phyloP scores from a whole-genome alignment of 2,329 filamentous ascomycete genomes.

The Stachybotrys echinatus region DNA sequence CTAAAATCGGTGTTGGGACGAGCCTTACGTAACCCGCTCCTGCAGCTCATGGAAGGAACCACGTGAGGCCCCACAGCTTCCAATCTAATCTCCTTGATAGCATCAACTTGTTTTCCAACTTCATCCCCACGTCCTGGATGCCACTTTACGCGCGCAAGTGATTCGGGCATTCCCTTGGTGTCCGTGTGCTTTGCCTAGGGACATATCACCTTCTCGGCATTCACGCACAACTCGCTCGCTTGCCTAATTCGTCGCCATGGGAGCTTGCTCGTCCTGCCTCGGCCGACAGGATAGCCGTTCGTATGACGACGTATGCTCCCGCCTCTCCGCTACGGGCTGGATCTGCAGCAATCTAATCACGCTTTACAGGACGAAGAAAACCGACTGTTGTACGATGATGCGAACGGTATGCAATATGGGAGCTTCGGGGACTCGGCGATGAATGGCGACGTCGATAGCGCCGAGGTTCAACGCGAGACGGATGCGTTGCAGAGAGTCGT shows the following conservation, averaged over 20 bases:
- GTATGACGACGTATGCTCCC: slow-evolving; percentile 47
- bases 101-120: slow-evolving; percentile 1
- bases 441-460: slow-evolving; percentile 51
- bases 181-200: background rate
- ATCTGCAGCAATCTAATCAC: slow-evolving; percentile 5
- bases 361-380: slow-evolving; percentile 48
- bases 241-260: slow-evolving; percentile 37
- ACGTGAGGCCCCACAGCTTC: background rate
- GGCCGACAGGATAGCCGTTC: slow-evolving; percentile 44
- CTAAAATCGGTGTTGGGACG: no score
- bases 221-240: background rate
- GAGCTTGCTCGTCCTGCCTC: slow-evolving; percentile 56
- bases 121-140: background rate
- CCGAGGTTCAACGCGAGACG: slow-evolving; percentile 58
- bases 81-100: slow-evolving; percentile 3
- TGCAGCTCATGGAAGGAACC: background rate
- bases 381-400: slow-evolving; percentile 56
- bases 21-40: background rate
- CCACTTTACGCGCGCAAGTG: background rate
- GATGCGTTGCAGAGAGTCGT: slow-evolving; percentile 61
- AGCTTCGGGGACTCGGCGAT: slow-evolving; percentile 55
- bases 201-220: background rate
- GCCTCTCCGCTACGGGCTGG: background rate
- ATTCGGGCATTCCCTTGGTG: background rate
- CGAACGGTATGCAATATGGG: slow-evolving; percentile 54